Evolutionary conservation across 495 filamentous ascomycete genomes (phyloP).

Genomic region (Sphaerosporella brunnea): DNA sequence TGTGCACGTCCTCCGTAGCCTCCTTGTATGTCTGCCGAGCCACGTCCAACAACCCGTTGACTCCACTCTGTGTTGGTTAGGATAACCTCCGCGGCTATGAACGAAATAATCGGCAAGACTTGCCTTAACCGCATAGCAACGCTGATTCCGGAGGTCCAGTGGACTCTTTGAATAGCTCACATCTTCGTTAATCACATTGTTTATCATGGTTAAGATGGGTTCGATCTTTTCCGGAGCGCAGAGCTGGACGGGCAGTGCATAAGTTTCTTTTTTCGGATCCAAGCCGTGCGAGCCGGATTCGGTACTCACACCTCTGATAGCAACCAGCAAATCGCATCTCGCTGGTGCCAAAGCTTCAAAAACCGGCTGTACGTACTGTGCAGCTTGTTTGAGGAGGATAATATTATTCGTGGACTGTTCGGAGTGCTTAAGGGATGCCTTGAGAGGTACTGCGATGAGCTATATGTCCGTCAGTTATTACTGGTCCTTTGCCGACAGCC

Average conservation of each 20-base stretch:
- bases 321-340: constrained; percentile 44
- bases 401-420: constrained; percentile 75
- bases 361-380: constrained; percentile 47
- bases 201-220: constrained; percentile 45
- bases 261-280: too few relatives aligned
- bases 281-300: too few relatives aligned
- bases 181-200: constrained; percentile 60
- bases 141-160: constrained; percentile 75
- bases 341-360: constrained; percentile 49
- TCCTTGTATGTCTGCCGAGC: constrained; percentile 77
- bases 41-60: constrained; percentile 74
- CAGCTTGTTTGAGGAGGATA: constrained; percentile 69
- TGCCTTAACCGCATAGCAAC: constrained; percentile 82
- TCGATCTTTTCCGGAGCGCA: constrained; percentile 45
- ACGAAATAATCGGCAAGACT: too few relatives aligned
- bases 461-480: constrained; percentile 27
- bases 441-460: constrained; percentile 50
- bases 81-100: too few relatives aligned
- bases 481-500: constrained; percentile 6
- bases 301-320: constrained; percentile 43
- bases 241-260: constrained; percentile 32
- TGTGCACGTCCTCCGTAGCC: constrained; percentile 54
- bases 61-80: constrained; percentile 53
- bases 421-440: constrained; percentile 44
- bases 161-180: constrained; percentile 60